Evolutionary conservation across 768 basidiomycete species (phyloP), one percentile per base, ranked within the genome.

Genomic region (Boletus reticuloceps): DNA sequence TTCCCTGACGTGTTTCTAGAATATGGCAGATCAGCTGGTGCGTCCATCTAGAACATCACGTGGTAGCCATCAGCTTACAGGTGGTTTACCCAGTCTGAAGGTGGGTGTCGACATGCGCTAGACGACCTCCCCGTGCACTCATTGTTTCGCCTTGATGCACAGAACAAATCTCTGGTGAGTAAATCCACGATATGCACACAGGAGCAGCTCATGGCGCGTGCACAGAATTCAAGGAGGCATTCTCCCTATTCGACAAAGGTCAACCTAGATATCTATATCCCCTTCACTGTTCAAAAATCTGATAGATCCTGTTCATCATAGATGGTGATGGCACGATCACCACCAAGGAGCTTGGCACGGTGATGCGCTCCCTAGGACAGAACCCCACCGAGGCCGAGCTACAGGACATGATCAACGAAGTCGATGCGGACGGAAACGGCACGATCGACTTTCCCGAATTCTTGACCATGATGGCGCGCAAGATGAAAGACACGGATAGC

Each of bases 231-330:
- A 98, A 96, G 82, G 96, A 98, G 79, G 95, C 95, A 47, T 98
- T 98, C 78, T 93, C 94, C 55, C 82, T 98, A 20, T 98, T 98
- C 73, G 94, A 97, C 79, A 95, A 94, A 74, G 91, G 94, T 93
- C 27, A 47, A 41, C 10, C 37, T 8, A 17, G 45, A 11, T 2
- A 22, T 14, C 17, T 25, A 25, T 4, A 25, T 25, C 22, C 12
- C 9, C 12, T 9, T 14, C 10, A 1, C 25, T 5, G 8, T 32
- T 7, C 3, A 9, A 19, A 8, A 13, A 16, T 27, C 48, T 59
- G 45, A 54, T 31, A 13, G 34, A 12, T 6, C 8, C 7, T 36
- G 12, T 29, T 9, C 13, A 11, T 37, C 40, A 6, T 67, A 94
- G 92, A 94, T 64, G 90, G 89, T 62, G 93, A 95, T 79, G 92